Evolutionary conservation across 345 rosid species (phyloP).

Genomic region (Salix dunnii): DNA sequence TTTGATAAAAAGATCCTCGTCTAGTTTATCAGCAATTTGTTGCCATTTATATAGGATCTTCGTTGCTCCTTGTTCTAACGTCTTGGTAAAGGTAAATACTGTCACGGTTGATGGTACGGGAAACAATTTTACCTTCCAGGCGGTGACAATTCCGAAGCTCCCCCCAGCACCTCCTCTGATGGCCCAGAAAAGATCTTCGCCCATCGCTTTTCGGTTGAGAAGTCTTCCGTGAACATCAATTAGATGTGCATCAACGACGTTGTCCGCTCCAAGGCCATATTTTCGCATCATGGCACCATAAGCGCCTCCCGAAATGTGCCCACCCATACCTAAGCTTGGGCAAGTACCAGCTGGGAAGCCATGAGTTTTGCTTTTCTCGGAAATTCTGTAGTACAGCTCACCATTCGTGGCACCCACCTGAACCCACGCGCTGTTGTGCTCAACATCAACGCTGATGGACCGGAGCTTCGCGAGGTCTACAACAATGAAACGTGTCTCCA

Average conservation of each 20-base stretch:
- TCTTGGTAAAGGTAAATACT: constrained; percentile 50
- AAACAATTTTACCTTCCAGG: constrained; percentile 64
- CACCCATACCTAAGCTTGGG: constrained; percentile 41
- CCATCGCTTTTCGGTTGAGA: constrained; percentile 46
- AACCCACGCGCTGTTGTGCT: no score
- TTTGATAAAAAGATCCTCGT: constrained; percentile 53
- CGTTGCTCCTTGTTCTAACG: constrained; percentile 42
- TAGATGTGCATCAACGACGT: constrained; percentile 62
- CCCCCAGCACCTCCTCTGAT: background rate
- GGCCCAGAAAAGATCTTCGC: constrained; percentile 9
- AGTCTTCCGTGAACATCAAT: constrained; percentile 28
- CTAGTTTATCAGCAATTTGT: constrained; percentile 44
- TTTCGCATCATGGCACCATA: no score
- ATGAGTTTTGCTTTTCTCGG: constrained; percentile 10
- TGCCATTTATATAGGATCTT: background rate
- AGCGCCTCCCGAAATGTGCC: constrained; percentile 23
- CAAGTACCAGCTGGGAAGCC: constrained; percentile 70
- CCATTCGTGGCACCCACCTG: no score
- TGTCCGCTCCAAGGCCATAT: constrained; percentile 74
- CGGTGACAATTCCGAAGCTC: constrained; percentile 59
- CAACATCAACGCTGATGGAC: no score
- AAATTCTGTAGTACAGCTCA: no score
- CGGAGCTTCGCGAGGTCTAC: constrained; percentile 53
- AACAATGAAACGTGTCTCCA: constrained; percentile 46
- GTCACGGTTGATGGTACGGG: constrained; percentile 63